Conservation (phyloP, 495 filamentous ascomycete species). For the Penicillium cataractarum region DNA sequence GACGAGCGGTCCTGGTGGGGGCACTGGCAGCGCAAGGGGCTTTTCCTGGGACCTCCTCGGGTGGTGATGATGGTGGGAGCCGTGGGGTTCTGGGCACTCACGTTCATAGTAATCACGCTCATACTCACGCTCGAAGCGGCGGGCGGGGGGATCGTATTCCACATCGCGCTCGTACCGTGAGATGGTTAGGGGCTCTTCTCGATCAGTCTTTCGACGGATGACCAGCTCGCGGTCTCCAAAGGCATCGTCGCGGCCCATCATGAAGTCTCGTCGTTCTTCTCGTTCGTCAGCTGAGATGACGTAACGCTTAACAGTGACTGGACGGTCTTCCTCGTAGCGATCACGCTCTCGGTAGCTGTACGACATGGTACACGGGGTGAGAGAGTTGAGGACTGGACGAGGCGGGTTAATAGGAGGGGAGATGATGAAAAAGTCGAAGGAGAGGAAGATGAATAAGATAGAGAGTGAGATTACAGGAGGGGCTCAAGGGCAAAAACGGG, state of each 20-base stretch:
- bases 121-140: conserved; percentile 43
- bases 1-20: conserved; percentile 58
- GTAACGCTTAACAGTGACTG: conserved; percentile 54
- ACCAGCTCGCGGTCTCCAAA: conserved; percentile 51
- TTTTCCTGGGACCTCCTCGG: conserved; percentile 73
- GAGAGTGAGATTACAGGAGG: conserved; percentile 14
- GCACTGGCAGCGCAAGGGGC: conserved; percentile 56
- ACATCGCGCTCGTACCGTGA: conserved; percentile 50
- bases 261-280: conserved; percentile 46
- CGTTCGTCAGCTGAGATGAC: conserved; percentile 47
- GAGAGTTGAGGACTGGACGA: not conserved
- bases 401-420: conserved; percentile 5
- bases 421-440: conserved; percentile 10
- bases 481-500: conserved; percentile 11
- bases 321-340: conserved; percentile 51
- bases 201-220: conserved; percentile 51
- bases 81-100: conserved; percentile 47
- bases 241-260: conserved; percentile 44
- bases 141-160: conserved; percentile 42
- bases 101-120: conserved; percentile 63
- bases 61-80: conserved; percentile 64
- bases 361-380: conserved; percentile 41
- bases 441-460: not conserved
- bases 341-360: conserved; percentile 49
- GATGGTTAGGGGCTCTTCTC: conserved; percentile 43